These are phyloP conservation scores for Dalbergia cultrata DNA, from an alignment of 306 rosid species.

Conservation along the genomic window DNA sequence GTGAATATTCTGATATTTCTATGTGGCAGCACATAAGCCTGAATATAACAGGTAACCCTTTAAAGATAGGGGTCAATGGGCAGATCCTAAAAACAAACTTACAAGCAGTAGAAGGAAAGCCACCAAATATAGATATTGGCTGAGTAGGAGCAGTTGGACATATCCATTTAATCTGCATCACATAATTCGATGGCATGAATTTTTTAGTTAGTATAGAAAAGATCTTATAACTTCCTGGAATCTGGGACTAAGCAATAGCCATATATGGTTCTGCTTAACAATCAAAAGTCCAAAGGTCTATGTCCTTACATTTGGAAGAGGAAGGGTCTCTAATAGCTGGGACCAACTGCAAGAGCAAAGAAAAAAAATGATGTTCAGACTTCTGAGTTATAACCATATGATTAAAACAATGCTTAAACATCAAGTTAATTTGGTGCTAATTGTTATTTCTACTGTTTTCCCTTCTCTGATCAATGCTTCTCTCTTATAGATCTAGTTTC, in stretches of 20 bases:
- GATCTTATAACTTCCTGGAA: conserved; percentile 8
- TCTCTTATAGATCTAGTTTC: conserved; percentile 13
- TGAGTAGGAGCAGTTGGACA: conserved; percentile 99
- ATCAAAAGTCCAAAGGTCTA: conserved; percentile 35
- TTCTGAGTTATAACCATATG: not conserved
- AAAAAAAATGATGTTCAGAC: conserved; percentile 37
- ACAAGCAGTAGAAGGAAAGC: conserved; percentile 99
- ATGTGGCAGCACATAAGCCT: conserved; percentile 30
- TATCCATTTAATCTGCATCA: conserved; percentile 94
- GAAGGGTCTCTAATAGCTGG: conserved; percentile 92
- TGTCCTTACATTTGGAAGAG: conserved; percentile 90
- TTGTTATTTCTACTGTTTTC: conserved; percentile 25
- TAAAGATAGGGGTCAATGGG: not conserved
- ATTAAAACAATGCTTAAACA: conserved; percentile 39
- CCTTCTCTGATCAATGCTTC: not conserved
- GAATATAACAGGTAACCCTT: not conserved
- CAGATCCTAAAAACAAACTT: conserved; percentile 48
- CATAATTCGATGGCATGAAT: conserved; percentile 28
- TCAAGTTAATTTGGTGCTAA: conserved; percentile 16
- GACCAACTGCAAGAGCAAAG: conserved; percentile 85
- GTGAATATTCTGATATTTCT: conserved; percentile 13
- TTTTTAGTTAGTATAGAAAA: conserved; percentile 20
- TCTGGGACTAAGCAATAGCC: conserved; percentile 1
- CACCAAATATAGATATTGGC: conserved; percentile 83
- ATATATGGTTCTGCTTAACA: conserved; percentile 30